Base-by-base conservation (phyloP, 1,139 yeast genomes). In the Kurtzmaniella quercitrusa region DNA sequence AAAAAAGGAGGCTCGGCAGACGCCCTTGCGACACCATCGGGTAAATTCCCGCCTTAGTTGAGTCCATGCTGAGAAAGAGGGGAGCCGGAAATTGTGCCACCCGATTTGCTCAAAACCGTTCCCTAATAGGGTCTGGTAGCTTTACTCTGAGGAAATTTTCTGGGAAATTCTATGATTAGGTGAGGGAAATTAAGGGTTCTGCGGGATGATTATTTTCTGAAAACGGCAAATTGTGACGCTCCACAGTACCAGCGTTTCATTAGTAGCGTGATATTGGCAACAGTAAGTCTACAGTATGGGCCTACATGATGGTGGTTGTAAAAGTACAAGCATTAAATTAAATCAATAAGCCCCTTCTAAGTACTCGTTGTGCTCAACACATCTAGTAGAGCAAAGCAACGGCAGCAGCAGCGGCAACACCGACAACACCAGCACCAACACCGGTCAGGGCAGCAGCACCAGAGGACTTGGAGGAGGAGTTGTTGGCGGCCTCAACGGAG, bases 331-430 rank as follows among this genome's bases (percentile, higher is more conserved):
- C 31, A 27, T 27, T 27, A 27, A 27, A 27, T 27, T 27, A 27
- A 27, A 27, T 27, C 31, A 10, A n/a, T 27, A 10, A 27, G 31
- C 10, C 31, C 14, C 3, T 27, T 21, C 4, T 5, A 21, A 21
- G 23, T 8, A 8, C 31, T 27, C 31, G 4, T 11, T 27, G 14
- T 10, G 21, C 12, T 10, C 10, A 27, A n/a, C 12, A 24, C 16
- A 25, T 66, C 77, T 80, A 80, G 73, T 80, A 77, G 60, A 79
- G 71, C 66, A 81, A 73, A 62, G 82, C 87, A 59, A 80, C 79
- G 69, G 85, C 86, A 58, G 85, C 87, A 56, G 85, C 87, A 53
- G 81, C 81, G 60, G 81, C 85, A 62, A 85, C 87, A 70, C 85
- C 87, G 64, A 81, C 73, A 60, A 77, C 73, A 69, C 82, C 83